Base-by-base conservation (phyloP, 148 eudicot genomes). In the Spergularia bocconei region DNA sequence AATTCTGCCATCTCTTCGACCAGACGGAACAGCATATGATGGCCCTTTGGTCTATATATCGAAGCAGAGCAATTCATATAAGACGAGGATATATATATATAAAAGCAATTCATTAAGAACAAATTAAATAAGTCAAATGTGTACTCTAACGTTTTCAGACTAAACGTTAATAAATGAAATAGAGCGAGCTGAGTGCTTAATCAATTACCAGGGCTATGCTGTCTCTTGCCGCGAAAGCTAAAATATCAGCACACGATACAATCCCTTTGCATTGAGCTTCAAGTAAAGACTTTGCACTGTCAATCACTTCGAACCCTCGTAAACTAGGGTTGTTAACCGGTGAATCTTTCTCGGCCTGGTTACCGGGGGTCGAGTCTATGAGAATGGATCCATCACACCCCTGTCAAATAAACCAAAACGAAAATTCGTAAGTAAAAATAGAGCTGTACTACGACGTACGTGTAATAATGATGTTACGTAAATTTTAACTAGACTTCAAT, bases 321-420 rank as follows among this genome's bases (percentile, higher is more conserved):
- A 88, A 87, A 62, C 92, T 90, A 0, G 87, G 88, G 33, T 73
- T 83, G 78, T 92, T 92, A 12, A 85, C 76, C 1, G 91, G 88
- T 4, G 92, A 72, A 76, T 92, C 97, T 72, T 90, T 92, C 84
- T 92, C 97, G 0, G 97, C 92, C 1, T 65, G 77, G 84, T 83
- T 88, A 53, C 86, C 69, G 25, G 86, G 58, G 17, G 87, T 90
- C 1, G 97, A 88, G 75, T 92, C 86, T 52, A 92, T 85, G 19
- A 92, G 90, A 71, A 92, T 87, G 0, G 97, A 92, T 13, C 79
- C 97, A 86, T 92, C 97, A 75, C 97, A 92, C 53, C 95, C 95
- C 95, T 87, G 67, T 14, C 54, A 67, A n/a, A n/a, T n/a, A n/a
- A 21, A 25, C 25, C 11, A 15, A 12, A 54, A 4, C 11, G 5